Evolutionary conservation across 2,329 filamentous ascomycete species (phyloP), one percentile per base, ranked within the genome.

Genomic region (Setomelanomma holmii): DNA sequence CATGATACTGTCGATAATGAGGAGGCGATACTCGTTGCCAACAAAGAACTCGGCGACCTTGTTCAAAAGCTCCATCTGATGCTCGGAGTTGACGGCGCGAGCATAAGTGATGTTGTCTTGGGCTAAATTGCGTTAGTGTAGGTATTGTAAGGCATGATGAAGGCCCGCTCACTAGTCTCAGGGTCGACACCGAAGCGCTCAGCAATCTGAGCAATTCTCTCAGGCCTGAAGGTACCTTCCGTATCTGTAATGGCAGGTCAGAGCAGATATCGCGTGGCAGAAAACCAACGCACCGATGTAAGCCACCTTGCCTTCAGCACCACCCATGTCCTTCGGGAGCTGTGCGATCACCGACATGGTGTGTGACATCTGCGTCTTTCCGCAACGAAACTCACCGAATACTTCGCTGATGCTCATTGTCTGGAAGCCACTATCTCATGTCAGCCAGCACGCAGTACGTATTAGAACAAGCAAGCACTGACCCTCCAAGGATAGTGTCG

Each of bases 1-100:
- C 82, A 89, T 88, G 65, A 89, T 86, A 63, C 85, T 88, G 73
- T 89, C 87, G 63, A 89, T 83, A 58, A 89, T 81, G 44, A 89
- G 78, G 45, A 89, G 80, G 22, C 86, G 82, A 63, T 86, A 89
- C 60, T 87, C 82, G 36, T 86, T 86, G 7, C 79, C 80, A 11
- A 83, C 81, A 64, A 89, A 88, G 53, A 83, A 82, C 54, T 82
- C 81, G 35, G 84, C 79, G 10, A 89, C 78, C 14, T 79, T 80
- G 68, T 87, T 86, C 24, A 89, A 77, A 16, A 87, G 71, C 56
- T 89, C 86, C 58, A 86, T 78, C 70, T 87, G 85, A 60, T 86
- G 80, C 70, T 89, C 86, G 47, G 84, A 88, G 64, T 89, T 89
- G 50, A 84, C 74, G 4, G 85, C 85, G 44, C 87, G 82, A 48